Evolutionary conservation across 1,284 basidiomycete species (phyloP), one percentile per base, ranked within the genome.

Genomic region (Phellinidium pouzarii): DNA sequence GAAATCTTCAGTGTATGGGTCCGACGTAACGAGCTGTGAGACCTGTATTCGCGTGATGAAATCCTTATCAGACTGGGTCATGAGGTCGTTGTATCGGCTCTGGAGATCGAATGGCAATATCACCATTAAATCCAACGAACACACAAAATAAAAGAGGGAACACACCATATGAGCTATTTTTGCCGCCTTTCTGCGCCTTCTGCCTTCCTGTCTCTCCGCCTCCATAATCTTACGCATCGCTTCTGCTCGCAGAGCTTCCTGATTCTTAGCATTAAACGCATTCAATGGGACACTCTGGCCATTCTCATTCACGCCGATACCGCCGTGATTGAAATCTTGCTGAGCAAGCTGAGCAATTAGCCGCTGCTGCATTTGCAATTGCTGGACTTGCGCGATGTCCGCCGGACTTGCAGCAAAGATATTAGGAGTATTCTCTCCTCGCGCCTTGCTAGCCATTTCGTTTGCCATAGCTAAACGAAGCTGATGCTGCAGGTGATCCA

Each of bases 11-110:
- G 91, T 82, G 68, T 96, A 98, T 0, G 96, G 96, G 71, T 99
- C 96, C 61, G 90, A 84, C 1, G 92, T 91, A 45, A 97, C 93
- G 27, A 99, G 84, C 65, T 99, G 95, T 1, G 94, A 97, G 44
- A 99, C 91, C 70, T 99, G 96, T 56, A 99, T 99, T 37, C 96
- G 86, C 20, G 96, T 99, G 70, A 99, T 99, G 67, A 99, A 99
- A 66, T 99, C 96, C 73, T 99, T 99, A 77, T 99, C 96, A 12
- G 92, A 95, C 67, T 94, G 91, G 0, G 90, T 93, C 96, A 99
- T 99, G 52, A 98, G 77, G 66, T 98, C 94, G 66, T 99, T 99
- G 71, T 96, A 94, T 60, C 89, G 86, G 52, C 93, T 82, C 94
- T 96, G 49, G n/a, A 55, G 36, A 53, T 14, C 12, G 8, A 1